A percentile compares a stretch with the other conserved stretches of the same genome.
Conservation (phyloP, 352 stramenopile species). For the Pythium coloratum region DNA sequence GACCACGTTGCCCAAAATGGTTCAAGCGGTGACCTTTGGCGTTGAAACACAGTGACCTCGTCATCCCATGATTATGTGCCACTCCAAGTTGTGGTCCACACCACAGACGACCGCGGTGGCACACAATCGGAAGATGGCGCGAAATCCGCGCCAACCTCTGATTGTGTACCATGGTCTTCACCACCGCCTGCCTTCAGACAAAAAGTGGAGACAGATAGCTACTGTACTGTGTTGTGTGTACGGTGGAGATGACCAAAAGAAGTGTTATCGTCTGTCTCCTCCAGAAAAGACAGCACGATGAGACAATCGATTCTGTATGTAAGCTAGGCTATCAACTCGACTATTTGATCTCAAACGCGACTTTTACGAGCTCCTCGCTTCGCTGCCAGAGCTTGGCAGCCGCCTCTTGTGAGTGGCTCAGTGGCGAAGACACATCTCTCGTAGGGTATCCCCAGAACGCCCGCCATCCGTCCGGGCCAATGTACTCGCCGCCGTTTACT, state of each 20-base stretch:
- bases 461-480: constrained; percentile 48
- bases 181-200: no score
- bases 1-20: neutral
- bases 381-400: constrained; percentile 20
- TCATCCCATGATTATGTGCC: neutral
- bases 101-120: neutral
- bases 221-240: no score
- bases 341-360: constrained; percentile 12
- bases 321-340: no score
- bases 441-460: constrained; percentile 44
- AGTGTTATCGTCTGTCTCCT: no score
- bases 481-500: constrained; percentile 51
- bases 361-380: constrained; percentile 26
- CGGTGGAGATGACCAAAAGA: no score
- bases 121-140: constrained; percentile 7
- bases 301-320: no score
- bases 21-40: neutral
- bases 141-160: neutral
- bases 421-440: constrained; percentile 37
- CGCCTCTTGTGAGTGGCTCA: constrained; percentile 22
- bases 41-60: neutral
- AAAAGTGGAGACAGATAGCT: no score
- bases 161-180: neutral
- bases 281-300: no score
- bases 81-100: constrained; percentile 7